Conservation (phyloP, 805 yeast species). For the Schizosaccharomyces pombe region ASM294v3 CU329670.1:3105001-3105500, state of each 20-base stretch:
- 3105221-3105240: slow-evolving; percentile 29
- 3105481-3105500: slow-evolving; percentile 63
- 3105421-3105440: slow-evolving; percentile 5
- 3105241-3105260: slow-evolving; percentile 52
- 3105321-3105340: slow-evolving; percentile 49
- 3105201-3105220: too few relatives aligned
- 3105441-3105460: slow-evolving; percentile 65
- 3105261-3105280: slow-evolving; percentile 74
- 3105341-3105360: slow-evolving; percentile 68
- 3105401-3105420: background rate
- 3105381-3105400: background rate
- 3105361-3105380: slow-evolving; percentile 50
- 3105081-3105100: background rate
- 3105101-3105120: slow-evolving; percentile 30
- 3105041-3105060: slow-evolving; percentile 5
- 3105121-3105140: slow-evolving; percentile 22
- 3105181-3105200: background rate
- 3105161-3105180: background rate
- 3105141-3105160: slow-evolving; percentile 18
- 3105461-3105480: slow-evolving; percentile 41
- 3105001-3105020: slow-evolving; percentile 49
- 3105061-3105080: background rate
- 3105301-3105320: slow-evolving; percentile 60
- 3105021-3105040: slow-evolving; percentile 37
- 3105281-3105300: slow-evolving; percentile 59